phyloP scores from a whole-genome alignment of 202 grass and related monocot species.

The Musa balbisiana region DNA sequence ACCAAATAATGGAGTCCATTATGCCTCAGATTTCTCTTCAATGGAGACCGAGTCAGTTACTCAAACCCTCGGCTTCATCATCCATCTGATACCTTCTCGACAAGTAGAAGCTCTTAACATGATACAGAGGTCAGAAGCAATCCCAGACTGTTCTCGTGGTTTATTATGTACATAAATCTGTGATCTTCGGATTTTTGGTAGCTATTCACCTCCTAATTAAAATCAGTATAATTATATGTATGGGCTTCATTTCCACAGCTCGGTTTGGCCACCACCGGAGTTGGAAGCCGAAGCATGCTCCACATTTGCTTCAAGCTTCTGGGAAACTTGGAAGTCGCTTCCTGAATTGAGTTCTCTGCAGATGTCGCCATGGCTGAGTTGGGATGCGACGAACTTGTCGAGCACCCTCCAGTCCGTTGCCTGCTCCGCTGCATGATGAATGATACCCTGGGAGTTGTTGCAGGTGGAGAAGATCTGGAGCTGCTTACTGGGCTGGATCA shows the following conservation, averaged over 20 bases:
- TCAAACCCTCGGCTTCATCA: constrained; percentile 2
- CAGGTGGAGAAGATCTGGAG: constrained; percentile 6
- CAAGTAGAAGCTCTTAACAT: not conserved
- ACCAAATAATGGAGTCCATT: constrained; percentile 6
- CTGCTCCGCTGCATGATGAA: not conserved
- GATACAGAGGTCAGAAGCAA: not conserved
- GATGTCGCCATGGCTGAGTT: constrained; percentile 39
- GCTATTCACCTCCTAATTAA: too few relatives aligned
- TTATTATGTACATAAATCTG: constrained; percentile 24
- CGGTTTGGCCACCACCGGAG: constrained; percentile 9
- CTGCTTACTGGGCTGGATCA: not conserved
- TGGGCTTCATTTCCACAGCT: constrained; percentile 21
- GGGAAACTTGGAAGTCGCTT: constrained; percentile 1
- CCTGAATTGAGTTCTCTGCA: not conserved
- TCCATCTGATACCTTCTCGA: not conserved
- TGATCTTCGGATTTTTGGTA: too few relatives aligned
- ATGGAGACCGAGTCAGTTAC: not conserved
- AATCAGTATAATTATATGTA: not conserved
- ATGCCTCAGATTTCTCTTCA: too few relatives aligned
- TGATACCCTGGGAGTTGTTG: constrained; percentile 13
- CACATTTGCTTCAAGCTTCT: not conserved
- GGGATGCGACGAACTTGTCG: constrained; percentile 66
- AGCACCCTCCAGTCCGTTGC: constrained; percentile 62
- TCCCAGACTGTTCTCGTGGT: not conserved
- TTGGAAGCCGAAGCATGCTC: constrained; percentile 9